Evolutionary conservation across 140 eudicot species (phyloP).

Genomic region (Stevia rebaudiana): DNA sequence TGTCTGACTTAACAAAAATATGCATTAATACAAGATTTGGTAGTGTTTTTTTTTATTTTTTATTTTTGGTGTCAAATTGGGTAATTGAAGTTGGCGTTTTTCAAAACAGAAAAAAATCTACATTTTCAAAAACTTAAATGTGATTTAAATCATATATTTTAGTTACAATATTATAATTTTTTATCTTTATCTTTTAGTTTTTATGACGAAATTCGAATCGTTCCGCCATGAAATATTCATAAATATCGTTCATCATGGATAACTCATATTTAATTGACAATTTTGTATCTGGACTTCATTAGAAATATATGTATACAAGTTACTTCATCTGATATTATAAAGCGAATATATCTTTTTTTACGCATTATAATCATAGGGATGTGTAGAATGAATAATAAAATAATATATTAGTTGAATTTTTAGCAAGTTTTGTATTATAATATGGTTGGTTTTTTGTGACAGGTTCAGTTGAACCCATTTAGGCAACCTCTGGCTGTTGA

Average conservation of each 20-base stretch:
- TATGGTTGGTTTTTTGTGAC: constrained; percentile 19
- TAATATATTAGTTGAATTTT: not conserved
- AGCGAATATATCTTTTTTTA: not conserved
- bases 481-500: constrained; percentile 84
- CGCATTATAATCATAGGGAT: not conserved
- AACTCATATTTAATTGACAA: not conserved
- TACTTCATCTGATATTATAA: not conserved
- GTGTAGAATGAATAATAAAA: too few species aligned
- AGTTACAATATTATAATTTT: not conserved
- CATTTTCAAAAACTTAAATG: not conserved
- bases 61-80: not conserved
- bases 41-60: not conserved
- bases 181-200: not conserved
- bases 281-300: not conserved
- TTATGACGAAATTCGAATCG: not conserved
- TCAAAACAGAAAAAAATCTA: not conserved
- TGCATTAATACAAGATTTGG: not conserved
- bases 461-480: constrained; percentile 87
- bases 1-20: not conserved
- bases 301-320: not conserved
- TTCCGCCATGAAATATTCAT: not conserved
- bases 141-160: not conserved
- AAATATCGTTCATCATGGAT: not conserved
- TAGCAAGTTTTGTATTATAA: not conserved
- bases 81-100: not conserved